Evolutionary conservation across 1,139 yeast species (phyloP).

Genomic region (Suhomyces guaymorum): DNA sequence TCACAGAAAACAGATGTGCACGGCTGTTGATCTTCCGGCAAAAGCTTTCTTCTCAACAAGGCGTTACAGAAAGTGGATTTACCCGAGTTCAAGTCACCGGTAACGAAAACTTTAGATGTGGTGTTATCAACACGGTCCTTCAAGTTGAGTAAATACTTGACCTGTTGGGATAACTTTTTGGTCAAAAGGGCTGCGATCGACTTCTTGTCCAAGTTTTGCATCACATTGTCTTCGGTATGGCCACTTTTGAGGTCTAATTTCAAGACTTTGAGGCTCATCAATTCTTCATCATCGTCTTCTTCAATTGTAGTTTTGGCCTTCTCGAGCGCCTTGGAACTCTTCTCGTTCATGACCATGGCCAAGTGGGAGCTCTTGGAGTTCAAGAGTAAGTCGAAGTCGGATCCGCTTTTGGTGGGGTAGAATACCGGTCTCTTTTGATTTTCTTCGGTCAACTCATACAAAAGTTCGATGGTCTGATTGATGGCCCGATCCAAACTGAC

Average conservation of each 20-base stretch:
- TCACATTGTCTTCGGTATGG: slow-evolving; percentile 41
- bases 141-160: slow-evolving; percentile 70
- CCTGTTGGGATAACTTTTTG: slow-evolving; percentile 59
- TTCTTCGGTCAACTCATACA: slow-evolving; percentile 56
- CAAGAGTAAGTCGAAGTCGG: slow-evolving; percentile 35
- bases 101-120: slow-evolving; percentile 88
- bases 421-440: slow-evolving; percentile 63
- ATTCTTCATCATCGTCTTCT: slow-evolving; percentile 23
- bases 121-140: slow-evolving; percentile 88
- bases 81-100: slow-evolving; percentile 97
- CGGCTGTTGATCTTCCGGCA: slow-evolving; percentile 98
- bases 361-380: slow-evolving; percentile 51
- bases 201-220: slow-evolving; percentile 58
- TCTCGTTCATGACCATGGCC: slow-evolving; percentile 52
- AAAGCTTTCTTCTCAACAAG: slow-evolving; percentile 67
- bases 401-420: slow-evolving; percentile 52
- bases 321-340: slow-evolving; percentile 31
- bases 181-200: slow-evolving; percentile 68
- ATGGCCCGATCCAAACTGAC: slow-evolving; percentile 64
- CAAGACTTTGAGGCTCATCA: slow-evolving; percentile 57
- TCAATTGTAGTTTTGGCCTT: slow-evolving; percentile 29
- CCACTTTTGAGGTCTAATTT: slow-evolving; percentile 66
- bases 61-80: slow-evolving; percentile 96
- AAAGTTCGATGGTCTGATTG: slow-evolving; percentile 52
- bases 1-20: slow-evolving; percentile 97